These are phyloP conservation scores for Rhynchospora pubera DNA, from an alignment of 176 grass and related monocot genomes.

Conservation along the genomic window DNA sequence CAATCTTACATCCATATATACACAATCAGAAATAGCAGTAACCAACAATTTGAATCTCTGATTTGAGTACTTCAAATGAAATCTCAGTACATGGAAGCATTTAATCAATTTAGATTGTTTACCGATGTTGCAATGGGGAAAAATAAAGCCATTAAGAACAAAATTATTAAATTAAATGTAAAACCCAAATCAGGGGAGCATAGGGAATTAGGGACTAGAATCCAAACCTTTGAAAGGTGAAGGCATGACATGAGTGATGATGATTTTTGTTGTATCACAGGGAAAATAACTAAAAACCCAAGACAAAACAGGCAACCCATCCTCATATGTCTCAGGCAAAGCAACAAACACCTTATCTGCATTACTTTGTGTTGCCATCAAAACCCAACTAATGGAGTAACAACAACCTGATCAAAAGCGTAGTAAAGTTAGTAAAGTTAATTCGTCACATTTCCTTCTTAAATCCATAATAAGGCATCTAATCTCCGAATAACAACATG, in stretches of 20 bases:
- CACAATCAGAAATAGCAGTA: no score
- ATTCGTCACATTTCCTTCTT: background rate
- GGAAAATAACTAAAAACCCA: slow-evolving; percentile 48
- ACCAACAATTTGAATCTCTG: background rate
- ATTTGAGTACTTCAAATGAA: no score
- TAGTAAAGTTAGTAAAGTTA: background rate
- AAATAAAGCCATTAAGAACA: background rate
- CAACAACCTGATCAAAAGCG: background rate
- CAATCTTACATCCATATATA: no score
- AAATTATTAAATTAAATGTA: background rate
- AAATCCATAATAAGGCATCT: no score
- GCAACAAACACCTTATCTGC: slow-evolving; percentile 44
- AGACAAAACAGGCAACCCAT: slow-evolving; percentile 32
- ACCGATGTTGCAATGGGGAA: background rate
- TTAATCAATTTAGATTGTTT: background rate
- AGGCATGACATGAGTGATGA: slow-evolving; percentile 45
- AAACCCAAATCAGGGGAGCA: background rate
- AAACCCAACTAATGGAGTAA: background rate
- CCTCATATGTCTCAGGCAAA: slow-evolving; percentile 44
- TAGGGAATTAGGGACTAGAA: background rate
- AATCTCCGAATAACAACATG: background rate
- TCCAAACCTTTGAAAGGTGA: slow-evolving; percentile 32
- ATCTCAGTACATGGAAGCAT: background rate
- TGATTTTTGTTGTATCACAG: slow-evolving; percentile 9
- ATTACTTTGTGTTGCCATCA: background rate